Evolutionary conservation across 176 grass and related monocot species (phyloP).

Genomic region (Phyllostachys edulis): DNA sequence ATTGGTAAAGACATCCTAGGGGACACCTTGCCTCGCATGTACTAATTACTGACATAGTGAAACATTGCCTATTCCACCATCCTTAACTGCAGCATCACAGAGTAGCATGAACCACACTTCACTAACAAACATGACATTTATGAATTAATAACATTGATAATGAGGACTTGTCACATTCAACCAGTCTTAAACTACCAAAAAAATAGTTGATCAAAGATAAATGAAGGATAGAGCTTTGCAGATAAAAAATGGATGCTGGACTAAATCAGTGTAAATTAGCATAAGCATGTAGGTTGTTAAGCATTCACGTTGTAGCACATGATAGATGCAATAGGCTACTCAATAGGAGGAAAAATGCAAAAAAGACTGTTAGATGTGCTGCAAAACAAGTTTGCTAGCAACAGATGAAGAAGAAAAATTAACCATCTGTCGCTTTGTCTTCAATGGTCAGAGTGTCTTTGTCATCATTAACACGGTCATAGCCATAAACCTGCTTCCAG

Average conservation of each 20-base stretch:
- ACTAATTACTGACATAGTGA: too few relatives aligned
- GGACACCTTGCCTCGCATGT: too few relatives aligned
- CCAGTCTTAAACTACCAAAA: not conserved
- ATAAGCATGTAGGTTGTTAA: not conserved
- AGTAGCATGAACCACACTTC: too few relatives aligned
- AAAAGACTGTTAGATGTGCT: not conserved
- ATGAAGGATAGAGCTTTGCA: not conserved
- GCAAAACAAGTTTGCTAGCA: not conserved
- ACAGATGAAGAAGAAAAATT: conserved; percentile 21
- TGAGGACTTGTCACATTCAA: not conserved
- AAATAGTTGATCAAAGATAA: not conserved
- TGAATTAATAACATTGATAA: not conserved
- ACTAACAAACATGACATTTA: too few relatives aligned
- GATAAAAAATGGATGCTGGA: not conserved
- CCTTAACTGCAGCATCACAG: too few relatives aligned
- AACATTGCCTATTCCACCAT: too few relatives aligned
- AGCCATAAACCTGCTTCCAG: conserved; percentile 83
- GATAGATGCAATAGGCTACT: conserved; percentile 12
- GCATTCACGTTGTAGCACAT: not conserved
- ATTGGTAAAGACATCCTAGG: too few relatives aligned
- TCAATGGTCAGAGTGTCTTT: conserved; percentile 81
- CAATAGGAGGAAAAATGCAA: not conserved
- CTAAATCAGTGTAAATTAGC: not conserved
- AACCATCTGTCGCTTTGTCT: conserved; percentile 77
- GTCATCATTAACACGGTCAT: conserved; percentile 93